These are phyloP conservation scores for Phanerochaete sordida DNA, from an alignment of 768 basidiomycete species.

Conservation along the genomic window DNA sequence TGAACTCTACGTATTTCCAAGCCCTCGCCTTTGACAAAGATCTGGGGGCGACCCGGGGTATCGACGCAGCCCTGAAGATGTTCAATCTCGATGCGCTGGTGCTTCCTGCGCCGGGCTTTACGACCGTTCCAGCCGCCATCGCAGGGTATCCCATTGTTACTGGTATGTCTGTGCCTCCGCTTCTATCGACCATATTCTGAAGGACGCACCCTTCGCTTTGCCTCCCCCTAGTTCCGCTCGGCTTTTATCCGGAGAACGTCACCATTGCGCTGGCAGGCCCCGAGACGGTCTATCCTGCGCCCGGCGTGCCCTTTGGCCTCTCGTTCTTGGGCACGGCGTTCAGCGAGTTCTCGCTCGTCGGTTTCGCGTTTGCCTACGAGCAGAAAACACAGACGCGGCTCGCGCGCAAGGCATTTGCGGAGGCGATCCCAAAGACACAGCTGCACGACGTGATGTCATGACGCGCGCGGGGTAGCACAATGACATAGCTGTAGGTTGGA, in stretches of 20 bases:
- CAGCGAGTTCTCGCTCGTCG: slow-evolving; percentile 54
- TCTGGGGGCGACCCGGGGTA: slow-evolving; percentile 30
- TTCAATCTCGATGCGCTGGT: slow-evolving; percentile 32
- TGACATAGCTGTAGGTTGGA: not conserved
- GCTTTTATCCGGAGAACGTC: slow-evolving; percentile 50
- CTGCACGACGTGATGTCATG: slow-evolving; percentile 20
- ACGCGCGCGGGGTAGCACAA: not conserved
- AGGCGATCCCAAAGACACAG: slow-evolving; percentile 30
- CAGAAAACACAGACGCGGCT: slow-evolving; percentile 31
- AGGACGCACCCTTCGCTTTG: not conserved
- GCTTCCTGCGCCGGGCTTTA: slow-evolving; percentile 29
- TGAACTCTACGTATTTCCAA: slow-evolving; percentile 26
- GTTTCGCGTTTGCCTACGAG: slow-evolving; percentile 62
- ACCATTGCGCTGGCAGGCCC: slow-evolving; percentile 30
- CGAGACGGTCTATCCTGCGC: slow-evolving; percentile 43
- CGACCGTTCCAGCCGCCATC: slow-evolving; percentile 41
- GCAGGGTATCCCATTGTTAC: slow-evolving; percentile 67
- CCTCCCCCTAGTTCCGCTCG: slow-evolving; percentile 46
- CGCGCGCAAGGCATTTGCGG: slow-evolving; percentile 25
- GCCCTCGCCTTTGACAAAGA: slow-evolving; percentile 29
- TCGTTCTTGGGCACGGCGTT: slow-evolving; percentile 62
- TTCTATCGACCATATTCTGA: not conserved
- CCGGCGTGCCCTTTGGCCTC: slow-evolving; percentile 56
- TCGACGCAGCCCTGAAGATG: slow-evolving; percentile 29
- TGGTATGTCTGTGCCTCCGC: slow-evolving; percentile 32